phyloP scores from a whole-genome alignment of 1,139 yeast genomes.

The Candida glucosophila region DNA sequence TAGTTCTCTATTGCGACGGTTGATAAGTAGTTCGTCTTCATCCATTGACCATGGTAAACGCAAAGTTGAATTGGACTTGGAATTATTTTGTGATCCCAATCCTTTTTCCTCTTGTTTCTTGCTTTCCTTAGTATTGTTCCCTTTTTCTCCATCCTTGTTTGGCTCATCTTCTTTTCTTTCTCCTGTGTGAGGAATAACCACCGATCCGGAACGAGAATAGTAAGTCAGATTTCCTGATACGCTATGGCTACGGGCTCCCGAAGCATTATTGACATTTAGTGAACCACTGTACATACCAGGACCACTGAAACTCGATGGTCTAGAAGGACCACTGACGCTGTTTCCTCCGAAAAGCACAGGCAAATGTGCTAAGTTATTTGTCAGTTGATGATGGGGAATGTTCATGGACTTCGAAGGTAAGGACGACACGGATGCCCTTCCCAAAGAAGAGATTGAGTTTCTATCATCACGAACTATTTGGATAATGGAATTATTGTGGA shows the following conservation, averaged over 20 bases:
- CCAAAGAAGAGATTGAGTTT: slow-evolving; percentile 22
- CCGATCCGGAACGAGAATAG: slow-evolving; percentile 38
- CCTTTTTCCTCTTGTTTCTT: slow-evolving; percentile 2
- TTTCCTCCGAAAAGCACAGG: slow-evolving; percentile 38
- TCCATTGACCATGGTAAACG: slow-evolving; percentile 51
- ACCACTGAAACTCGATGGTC: slow-evolving; percentile 34
- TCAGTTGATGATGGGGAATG: slow-evolving; percentile 41
- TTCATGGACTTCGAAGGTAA: slow-evolving; percentile 42
- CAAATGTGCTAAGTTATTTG: slow-evolving; percentile 33
- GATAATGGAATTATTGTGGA: slow-evolving; percentile 35
- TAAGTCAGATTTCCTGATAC: slow-evolving; percentile 30
- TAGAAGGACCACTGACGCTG: slow-evolving; percentile 34
- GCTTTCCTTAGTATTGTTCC: slow-evolving; percentile 4
- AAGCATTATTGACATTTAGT: slow-evolving; percentile 11
- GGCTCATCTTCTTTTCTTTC: slow-evolving; percentile 23
- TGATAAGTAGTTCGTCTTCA: slow-evolving; percentile 61
- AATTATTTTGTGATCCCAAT: slow-evolving; percentile 3
- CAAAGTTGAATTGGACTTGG: slow-evolving; percentile 15
- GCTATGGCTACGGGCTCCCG: slow-evolving; percentile 35
- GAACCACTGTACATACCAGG: slow-evolving; percentile 24
- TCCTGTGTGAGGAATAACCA: slow-evolving; percentile 31
- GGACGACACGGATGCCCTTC: slow-evolving; percentile 35
- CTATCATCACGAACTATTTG: slow-evolving; percentile 37
- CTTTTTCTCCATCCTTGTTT: slow-evolving; percentile 11
- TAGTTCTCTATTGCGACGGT: slow-evolving; percentile 50